phyloP scores from a whole-genome alignment of 1,139 yeast species.

The Candida smagusa region DNA sequence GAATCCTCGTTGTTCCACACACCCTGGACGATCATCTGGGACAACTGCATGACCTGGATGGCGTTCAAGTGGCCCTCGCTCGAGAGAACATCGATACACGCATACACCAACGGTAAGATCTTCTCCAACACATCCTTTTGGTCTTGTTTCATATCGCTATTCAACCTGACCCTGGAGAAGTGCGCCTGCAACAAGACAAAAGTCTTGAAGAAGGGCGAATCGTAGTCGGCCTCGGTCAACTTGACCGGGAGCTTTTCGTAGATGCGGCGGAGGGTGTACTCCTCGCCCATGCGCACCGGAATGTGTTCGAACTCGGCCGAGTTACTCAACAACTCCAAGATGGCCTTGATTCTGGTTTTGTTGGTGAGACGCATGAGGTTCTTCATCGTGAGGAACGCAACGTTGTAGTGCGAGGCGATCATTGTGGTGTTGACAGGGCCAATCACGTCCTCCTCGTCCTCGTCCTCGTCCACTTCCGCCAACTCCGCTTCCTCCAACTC shows the following conservation, averaged over 20 bases:
- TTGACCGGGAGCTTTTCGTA: conserved; percentile 65
- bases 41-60: conserved; percentile 77
- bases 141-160: conserved; percentile 61
- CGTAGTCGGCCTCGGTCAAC: conserved; percentile 30
- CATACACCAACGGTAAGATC: conserved; percentile 53
- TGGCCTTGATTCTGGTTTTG: conserved; percentile 56
- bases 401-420: conserved; percentile 70
- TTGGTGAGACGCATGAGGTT: conserved; percentile 50
- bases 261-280: conserved; percentile 42
- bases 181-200: conserved; percentile 80
- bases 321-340: conserved; percentile 63
- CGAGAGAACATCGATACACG: conserved; percentile 72
- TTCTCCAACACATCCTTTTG: conserved; percentile 49
- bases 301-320: conserved; percentile 68
- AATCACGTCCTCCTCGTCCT: conserved; percentile 44
- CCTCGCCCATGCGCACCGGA: conserved; percentile 63
- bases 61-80: conserved; percentile 81
- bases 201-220: conserved; percentile 64
- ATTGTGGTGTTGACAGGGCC: conserved; percentile 65
- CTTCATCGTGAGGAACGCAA: conserved; percentile 66
- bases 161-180: conserved; percentile 56
- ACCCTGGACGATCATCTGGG: conserved; percentile 87
- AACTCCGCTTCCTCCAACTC: conserved; percentile 63
- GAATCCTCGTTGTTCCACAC: conserved; percentile 74
- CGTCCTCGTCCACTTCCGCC: conserved; percentile 51